Base-by-base conservation (phyloP, 176 grass and related monocot genomes). In the Aegilops sharonensis region DNA sequence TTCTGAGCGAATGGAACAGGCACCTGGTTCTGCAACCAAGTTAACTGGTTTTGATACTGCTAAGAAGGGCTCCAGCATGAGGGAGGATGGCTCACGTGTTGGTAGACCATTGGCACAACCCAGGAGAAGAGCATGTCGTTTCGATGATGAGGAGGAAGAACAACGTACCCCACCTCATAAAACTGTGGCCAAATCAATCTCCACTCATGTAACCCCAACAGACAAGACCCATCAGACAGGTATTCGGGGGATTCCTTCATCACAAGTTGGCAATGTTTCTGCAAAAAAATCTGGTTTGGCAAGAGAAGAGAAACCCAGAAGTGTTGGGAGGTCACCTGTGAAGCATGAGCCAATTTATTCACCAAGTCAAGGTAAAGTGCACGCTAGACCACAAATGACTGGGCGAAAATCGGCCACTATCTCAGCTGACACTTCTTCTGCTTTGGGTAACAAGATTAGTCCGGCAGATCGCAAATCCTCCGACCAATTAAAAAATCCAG, bases 101-200 rank as follows among this genome's bases (percentile, higher is more conserved):
- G 73, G 77, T 65, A 95, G 20, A 69, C 84, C 89, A 82, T 68
- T 61, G 35, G 72, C 23, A 40, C 90, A 87, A 68, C 73, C 84
- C 78, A 93, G 82, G 85, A 90, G 94, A 85, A 96, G 85, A 88
- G 85, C 90, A 6, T 90, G 90, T 77, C 77, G 78, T 12, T 45
- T 91, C 89, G 89, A 94, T 71, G 92, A 96, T 6, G 87, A 94
- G 2, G 78, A 85, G 68, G 91, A 94, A 93, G 94, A 92, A 77
- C 87, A 90, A 31, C 81, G 79, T 56, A 93, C 92, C 65, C 94
- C 90, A 70, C 74, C 93, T 83, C 90, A 91, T 83, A 91, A 93
- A 90, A 85, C 89, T 73, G n/a, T 81, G 74, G 64, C 77, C 13
- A 93, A 90, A 79, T 81, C 85, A 62, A 61, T 78, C 80, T 88